Evolutionary conservation across 495 filamentous ascomycete genomes (phyloP).

Genomic region (Clohesyomyces aquaticus): DNA sequence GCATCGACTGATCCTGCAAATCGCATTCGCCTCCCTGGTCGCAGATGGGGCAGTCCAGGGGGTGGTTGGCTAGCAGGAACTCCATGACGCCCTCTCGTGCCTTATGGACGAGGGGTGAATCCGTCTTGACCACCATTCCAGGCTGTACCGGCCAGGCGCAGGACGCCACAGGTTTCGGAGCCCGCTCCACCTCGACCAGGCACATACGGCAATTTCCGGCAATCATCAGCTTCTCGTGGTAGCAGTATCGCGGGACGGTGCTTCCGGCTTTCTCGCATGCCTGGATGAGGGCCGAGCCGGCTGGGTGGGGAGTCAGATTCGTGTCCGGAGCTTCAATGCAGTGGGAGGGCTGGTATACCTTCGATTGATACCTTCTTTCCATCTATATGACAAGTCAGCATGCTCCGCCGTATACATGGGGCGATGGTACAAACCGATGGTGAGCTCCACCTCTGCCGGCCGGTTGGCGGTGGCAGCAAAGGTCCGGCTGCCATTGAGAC

Average conservation of each 20-base stretch:
- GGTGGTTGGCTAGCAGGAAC: slow-evolving; percentile 95
- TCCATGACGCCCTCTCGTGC: slow-evolving; percentile 99
- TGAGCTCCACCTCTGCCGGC: slow-evolving; percentile 89
- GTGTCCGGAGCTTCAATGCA: slow-evolving; percentile 34
- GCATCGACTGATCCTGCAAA: slow-evolving; percentile 98
- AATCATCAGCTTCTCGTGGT: slow-evolving; percentile 99
- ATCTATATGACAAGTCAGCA: slow-evolving; percentile 62
- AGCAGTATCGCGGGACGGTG: slow-evolving; percentile 97
- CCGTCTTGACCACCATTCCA: slow-evolving; percentile 98
- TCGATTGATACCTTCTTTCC: slow-evolving; percentile 95
- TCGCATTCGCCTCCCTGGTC: slow-evolving; percentile 99
- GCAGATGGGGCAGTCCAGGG: slow-evolving; percentile 94
- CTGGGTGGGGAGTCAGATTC: slow-evolving; percentile 48
- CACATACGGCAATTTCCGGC: slow-evolving; percentile 99
- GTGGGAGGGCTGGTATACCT: slow-evolving; percentile 62
- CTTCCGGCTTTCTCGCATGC: slow-evolving; percentile 96
- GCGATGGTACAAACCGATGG: slow-evolving; percentile 70
- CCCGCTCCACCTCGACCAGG: slow-evolving; percentile 93
- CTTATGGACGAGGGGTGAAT: slow-evolving; percentile 94
- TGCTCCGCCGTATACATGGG: slow-evolving; percentile 26
- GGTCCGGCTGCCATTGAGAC: slow-evolving; percentile 65
- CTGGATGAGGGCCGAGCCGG: slow-evolving; percentile 94
- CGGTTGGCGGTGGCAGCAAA: slow-evolving; percentile 75
- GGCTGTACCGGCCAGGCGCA: slow-evolving; percentile 98
- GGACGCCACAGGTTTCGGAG: slow-evolving; percentile 95